Evolutionary conservation across 805 yeast species (phyloP), one percentile per base, ranked within the genome.

Genomic region (Hanseniaspora meyeri): DNA sequence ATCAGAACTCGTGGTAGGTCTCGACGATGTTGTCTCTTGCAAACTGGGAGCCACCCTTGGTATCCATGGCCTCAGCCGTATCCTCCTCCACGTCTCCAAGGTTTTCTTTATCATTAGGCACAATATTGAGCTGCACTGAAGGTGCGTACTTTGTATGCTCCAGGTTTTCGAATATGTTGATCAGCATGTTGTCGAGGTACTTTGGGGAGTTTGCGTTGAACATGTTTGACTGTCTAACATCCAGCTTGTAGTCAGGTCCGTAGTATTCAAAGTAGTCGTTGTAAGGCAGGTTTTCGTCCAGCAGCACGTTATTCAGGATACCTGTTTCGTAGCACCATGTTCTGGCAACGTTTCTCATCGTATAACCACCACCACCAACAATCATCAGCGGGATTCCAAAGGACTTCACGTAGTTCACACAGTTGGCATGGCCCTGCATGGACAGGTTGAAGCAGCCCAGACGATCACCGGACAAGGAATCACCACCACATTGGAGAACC

Each of bases 401-500:
- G 9, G 86, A 78, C 67, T 85, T 86, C 54, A 90, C 88, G 70
- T 80, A 91, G 62, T 84, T 82, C 54, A 91, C 87, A 74, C 98
- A 93, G 69, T 91, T 95, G 42, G 97, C 97, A 68, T 95, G 99
- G 0, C 96, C 97, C 56, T 75, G 76, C 80, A 91, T 90, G 57
- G 93, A 87, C 60, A 93, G 77, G 68, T 95, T 93, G 74, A 95
- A 95, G 65, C 96, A 87, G 32, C 99, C 98, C 58, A 95, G 75
- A 62, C 95, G 79, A 73, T 93, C 99, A 42, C 97, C 95, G 43
- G 95, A 88, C 53, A 93, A 75, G 1, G 97, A 90, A 68, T 93
- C 99, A 36, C 97, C 98, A 50, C 99, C 99, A 74, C 97, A 89
- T 71, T 93, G 99, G 61, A 90, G 79, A n/a, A 93, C 96, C 59